A percentile compares a stretch with the other conserved stretches of the same genome.
These are phyloP conservation scores for Diphasiastrum complanatum DNA, from an alignment of 83 land plant species.

Conservation along the genomic window DNA sequence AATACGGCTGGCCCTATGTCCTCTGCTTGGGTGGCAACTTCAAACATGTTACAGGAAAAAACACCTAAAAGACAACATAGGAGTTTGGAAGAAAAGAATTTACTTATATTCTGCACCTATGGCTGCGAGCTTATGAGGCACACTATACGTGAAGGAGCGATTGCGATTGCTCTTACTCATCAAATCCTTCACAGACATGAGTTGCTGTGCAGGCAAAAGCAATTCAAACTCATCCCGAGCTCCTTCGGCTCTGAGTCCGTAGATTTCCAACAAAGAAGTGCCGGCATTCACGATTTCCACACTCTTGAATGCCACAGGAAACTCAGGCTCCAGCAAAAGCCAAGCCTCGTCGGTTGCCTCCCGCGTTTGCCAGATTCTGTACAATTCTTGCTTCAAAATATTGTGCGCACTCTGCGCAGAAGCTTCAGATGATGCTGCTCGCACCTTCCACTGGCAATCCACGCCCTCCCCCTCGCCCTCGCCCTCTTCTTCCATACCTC, in stretches of 20 bases:
- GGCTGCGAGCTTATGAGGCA: conserved; percentile 27
- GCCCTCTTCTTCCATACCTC: no score
- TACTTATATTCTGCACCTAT: conserved; percentile 30
- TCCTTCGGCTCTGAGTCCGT: conserved; percentile 24
- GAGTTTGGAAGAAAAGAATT: not conserved
- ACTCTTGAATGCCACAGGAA: conserved; percentile 18
- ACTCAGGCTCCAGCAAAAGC: conserved; percentile 24
- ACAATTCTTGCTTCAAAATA: conserved; percentile 15
- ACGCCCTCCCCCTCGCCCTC: no score
- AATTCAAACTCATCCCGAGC: conserved; percentile 14
- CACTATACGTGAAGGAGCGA: conserved; percentile 23
- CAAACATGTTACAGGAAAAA: no score
- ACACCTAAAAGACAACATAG: not conserved
- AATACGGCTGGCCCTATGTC: no score
- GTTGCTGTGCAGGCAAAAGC: conserved; percentile 34
- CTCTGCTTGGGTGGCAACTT: no score
- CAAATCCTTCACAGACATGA: conserved; percentile 37
- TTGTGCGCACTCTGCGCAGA: conserved; percentile 21
- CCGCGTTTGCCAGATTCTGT: conserved; percentile 31
- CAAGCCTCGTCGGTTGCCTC: conserved; percentile 38
- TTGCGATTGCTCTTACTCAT: conserved; percentile 27
- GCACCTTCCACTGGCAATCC: conserved; percentile 16
- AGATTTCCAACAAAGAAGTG: conserved; percentile 28
- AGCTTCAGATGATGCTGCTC: conserved; percentile 25
- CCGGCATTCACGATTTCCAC: conserved; percentile 39